These are phyloP conservation scores for Dictyophora rubrovolvata DNA, from an alignment of 768 basidiomycete genomes.

Conservation along the genomic window DNA sequence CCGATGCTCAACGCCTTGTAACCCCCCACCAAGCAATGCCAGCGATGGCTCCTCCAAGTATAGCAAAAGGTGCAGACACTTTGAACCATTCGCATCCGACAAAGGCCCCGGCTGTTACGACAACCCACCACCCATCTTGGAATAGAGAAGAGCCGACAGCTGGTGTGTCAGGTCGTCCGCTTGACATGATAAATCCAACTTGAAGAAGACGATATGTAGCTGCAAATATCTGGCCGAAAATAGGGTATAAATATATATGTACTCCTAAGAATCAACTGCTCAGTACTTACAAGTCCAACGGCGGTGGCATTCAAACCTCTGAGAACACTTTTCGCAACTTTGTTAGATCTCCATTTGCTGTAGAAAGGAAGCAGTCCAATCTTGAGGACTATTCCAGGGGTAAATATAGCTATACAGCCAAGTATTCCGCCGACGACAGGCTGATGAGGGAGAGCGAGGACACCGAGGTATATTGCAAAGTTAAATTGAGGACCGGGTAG, in stretches of 20 bases:
- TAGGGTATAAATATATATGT: conserved; percentile 15
- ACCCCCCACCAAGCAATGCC: conserved; percentile 37
- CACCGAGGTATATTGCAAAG: conserved; percentile 43
- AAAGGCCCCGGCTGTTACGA: conserved; percentile 30
- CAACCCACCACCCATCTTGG: conserved; percentile 39
- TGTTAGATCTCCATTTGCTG: background rate
- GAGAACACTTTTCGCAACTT: conserved; percentile 14
- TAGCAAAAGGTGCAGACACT: conserved; percentile 29
- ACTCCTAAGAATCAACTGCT: conserved; percentile 32
- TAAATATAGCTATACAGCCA: conserved; percentile 41
- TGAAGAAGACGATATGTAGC: conserved; percentile 5
- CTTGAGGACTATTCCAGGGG: conserved; percentile 31
- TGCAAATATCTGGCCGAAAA: background rate
- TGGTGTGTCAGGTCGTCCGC: background rate
- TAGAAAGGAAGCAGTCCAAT: conserved; percentile 20
- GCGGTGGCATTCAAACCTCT: conserved; percentile 34
- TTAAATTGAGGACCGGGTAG: conserved; percentile 49
- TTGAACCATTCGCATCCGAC: conserved; percentile 33
- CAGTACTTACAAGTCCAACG: conserved; percentile 32
- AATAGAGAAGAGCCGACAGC: conserved; percentile 17
- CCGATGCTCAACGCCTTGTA: background rate
- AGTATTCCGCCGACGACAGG: conserved; percentile 34
- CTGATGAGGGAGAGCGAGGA: conserved; percentile 25
- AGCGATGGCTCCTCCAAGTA: conserved; percentile 29
- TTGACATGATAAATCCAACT: conserved; percentile 1